phyloP scores from a whole-genome alignment of 169 alveolate species.

The Eimeria sp. region DNA sequence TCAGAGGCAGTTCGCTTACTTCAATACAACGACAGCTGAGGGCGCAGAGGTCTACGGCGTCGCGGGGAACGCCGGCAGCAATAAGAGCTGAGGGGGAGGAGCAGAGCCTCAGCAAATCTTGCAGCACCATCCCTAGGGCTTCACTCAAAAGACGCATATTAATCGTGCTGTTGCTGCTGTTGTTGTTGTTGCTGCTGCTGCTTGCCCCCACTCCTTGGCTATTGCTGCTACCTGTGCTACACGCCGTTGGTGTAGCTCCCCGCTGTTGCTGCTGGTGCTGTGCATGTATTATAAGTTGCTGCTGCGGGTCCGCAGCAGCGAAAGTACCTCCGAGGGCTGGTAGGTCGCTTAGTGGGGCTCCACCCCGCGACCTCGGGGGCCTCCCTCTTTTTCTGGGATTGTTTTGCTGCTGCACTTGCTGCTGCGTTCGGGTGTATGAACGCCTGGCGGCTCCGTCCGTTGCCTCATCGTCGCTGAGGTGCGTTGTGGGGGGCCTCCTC shows the following conservation, averaged over 20 bases:
- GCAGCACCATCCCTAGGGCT: slow-evolving; percentile 64
- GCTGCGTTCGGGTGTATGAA: slow-evolving; percentile 18
- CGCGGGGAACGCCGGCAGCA: slow-evolving; percentile 73
- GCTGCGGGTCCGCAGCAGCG: slow-evolving; percentile 64
- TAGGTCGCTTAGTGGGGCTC: slow-evolving; percentile 39
- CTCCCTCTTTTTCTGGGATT: slow-evolving; percentile 72
- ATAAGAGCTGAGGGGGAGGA: slow-evolving; percentile 70
- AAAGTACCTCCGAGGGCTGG: slow-evolving; percentile 27
- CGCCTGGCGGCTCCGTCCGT: slow-evolving; percentile 55
- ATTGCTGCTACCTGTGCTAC: slow-evolving; percentile 1
- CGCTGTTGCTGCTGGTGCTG: slow-evolving; percentile 65
- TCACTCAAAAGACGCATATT: slow-evolving; percentile 65
- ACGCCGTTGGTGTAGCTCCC: neutral
- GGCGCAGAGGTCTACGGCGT: slow-evolving; percentile 62
- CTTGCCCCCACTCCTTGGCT: neutral
- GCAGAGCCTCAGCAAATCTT: slow-evolving; percentile 56
- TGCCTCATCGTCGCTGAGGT: slow-evolving; percentile 40
- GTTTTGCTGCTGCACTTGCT: slow-evolving; percentile 45
- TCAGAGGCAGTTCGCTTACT: slow-evolving; percentile 4
- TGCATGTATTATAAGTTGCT: slow-evolving; percentile 32
- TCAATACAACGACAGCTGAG: slow-evolving; percentile 72
- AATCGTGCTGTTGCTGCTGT: slow-evolving; percentile 46
- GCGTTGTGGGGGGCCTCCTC: slow-evolving; percentile 59
- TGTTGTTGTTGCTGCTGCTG: slow-evolving; percentile 22
- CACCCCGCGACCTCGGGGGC: slow-evolving; percentile 62